Conservation (phyloP, 345 rosid species). For the Euphorbia lathyris region DNA sequence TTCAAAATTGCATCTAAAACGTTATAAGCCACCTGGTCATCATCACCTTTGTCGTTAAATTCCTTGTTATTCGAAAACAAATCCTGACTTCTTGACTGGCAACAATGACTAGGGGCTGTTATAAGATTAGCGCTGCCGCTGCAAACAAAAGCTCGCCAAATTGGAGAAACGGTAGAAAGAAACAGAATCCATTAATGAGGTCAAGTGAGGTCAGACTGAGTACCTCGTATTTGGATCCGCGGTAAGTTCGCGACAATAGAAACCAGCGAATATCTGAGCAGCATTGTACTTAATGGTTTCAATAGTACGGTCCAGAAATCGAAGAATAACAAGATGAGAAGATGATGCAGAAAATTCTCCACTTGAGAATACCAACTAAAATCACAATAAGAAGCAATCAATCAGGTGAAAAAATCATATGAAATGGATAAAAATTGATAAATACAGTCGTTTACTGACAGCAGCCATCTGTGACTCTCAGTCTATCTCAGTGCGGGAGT, state of each 20-base stretch:
- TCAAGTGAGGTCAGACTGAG: not conserved
- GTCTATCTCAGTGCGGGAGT: not conserved
- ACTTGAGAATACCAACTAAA: slow-evolving; percentile 42
- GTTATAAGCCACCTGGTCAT: slow-evolving; percentile 45
- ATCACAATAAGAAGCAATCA: slow-evolving; percentile 1
- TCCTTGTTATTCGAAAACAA: slow-evolving; percentile 35
- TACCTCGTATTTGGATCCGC: slow-evolving; percentile 27
- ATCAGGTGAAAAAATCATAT: not conserved
- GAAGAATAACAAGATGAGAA: slow-evolving; percentile 29
- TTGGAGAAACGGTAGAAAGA: not conserved
- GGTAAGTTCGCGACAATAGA: slow-evolving; percentile 19
- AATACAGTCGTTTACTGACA: not conserved
- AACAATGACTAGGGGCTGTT: slow-evolving; percentile 13
- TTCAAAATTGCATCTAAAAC: slow-evolving; percentile 56
- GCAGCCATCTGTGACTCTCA: slow-evolving; percentile 1
- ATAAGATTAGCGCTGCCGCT: slow-evolving; percentile 23
- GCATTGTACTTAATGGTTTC: slow-evolving; percentile 44
- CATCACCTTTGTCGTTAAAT: slow-evolving; percentile 35
- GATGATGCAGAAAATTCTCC: slow-evolving; percentile 39
- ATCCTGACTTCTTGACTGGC: slow-evolving; percentile 21
- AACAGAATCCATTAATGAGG: not conserved
- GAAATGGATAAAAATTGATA: not conserved
- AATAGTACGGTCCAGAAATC: slow-evolving; percentile 38
- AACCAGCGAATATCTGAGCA: slow-evolving; percentile 26
- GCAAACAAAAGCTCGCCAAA: slow-evolving; percentile 9